Evolutionary conservation across 192 early-diverging fungal species (phyloP), one percentile per base, ranked within the genome.

Genomic region (Piromyces sp.): DNA sequence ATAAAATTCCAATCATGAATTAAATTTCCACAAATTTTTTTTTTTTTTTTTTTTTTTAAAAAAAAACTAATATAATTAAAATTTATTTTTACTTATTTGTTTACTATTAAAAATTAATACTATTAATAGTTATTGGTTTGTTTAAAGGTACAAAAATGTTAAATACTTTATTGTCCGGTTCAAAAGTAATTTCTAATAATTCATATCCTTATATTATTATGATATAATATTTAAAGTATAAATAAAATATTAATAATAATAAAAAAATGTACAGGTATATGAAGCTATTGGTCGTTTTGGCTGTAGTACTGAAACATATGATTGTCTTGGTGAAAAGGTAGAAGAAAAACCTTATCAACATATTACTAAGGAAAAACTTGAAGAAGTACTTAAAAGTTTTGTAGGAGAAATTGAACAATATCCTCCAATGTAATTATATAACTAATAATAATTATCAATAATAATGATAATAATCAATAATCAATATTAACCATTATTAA

Each of bases 361-460:
- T 40, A 79, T 92, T 14, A 88, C 87, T 6, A 83, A 86, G 68
- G 83, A 84, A 14, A 30, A 29, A 14, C 22, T 95, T 1, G 15
- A 85, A 13, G 80, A 83, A 30, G 36, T 82, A 38, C 82, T 94
- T n/a, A 33, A 84, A 26, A 79, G 81, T 19, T 94, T 93, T 84
- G 83, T 85, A 5, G 94, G 94, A 12, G 82, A 85, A 13, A 92
- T 91, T 36, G 37, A 79, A 42, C 94, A 95, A 84, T 79, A 81
- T 7, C 94, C 94, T 26, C 93, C 94, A 0, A 58, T 92, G 88
- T 94, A 89, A 83, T 84, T 84, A 29, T 26, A n/a, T n/a, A 30
- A 38, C n/a, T 33, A 33, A 33, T 33, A 33, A 33, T 33, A 33
- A 33, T 33, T 6, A 33, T 33, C n/a, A 33, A 33, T 33, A 33